Evolutionary conservation across 2,329 filamentous ascomycete genomes (phyloP).

Genomic region (Cordyceps tenuipes): DNA sequence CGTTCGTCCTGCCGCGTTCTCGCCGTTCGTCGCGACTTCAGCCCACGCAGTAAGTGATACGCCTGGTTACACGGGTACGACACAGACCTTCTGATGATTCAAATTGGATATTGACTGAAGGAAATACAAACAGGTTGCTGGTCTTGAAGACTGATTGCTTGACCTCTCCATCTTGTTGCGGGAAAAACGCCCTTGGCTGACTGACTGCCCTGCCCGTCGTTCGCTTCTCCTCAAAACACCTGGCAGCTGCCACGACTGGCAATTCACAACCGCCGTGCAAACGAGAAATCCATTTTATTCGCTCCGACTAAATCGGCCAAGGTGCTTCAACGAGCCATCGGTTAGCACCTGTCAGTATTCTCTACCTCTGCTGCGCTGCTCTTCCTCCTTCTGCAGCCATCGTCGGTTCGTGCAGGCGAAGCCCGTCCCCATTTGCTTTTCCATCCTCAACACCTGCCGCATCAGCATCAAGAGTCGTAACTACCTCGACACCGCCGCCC

Average conservation of each 20-base stretch:
- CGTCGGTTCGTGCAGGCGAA: neutral
- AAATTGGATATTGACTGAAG: neutral
- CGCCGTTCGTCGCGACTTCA: neutral
- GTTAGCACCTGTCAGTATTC: neutral
- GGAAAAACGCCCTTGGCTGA: neutral
- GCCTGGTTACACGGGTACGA: slow-evolving; percentile 1
- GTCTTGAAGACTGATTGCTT: neutral
- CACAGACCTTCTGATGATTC: neutral
- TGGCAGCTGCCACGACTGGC: slow-evolving; percentile 8
- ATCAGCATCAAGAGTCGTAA: slow-evolving; percentile 5
- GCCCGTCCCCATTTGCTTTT: slow-evolving; percentile 11
- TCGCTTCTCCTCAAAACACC: neutral
- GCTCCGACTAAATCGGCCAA: neutral
- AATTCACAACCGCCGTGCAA: slow-evolving; percentile 9
- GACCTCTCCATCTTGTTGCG: neutral
- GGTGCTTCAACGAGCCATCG: neutral
- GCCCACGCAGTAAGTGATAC: neutral
- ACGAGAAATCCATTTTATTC: neutral
- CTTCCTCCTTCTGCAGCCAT: neutral
- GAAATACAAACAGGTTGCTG: neutral
- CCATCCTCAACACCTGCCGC: slow-evolving; percentile 17
- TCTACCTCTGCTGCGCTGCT: neutral
- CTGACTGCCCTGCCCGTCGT: neutral
- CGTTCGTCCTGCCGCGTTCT: neutral
- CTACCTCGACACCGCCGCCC: slow-evolving; percentile 8